A percentile compares a stretch with the other conserved stretches of the same genome.
Evolutionary conservation across 2,329 filamentous ascomycete species (phyloP).

Genomic region (Pseudogymnoascus sp.): DNA sequence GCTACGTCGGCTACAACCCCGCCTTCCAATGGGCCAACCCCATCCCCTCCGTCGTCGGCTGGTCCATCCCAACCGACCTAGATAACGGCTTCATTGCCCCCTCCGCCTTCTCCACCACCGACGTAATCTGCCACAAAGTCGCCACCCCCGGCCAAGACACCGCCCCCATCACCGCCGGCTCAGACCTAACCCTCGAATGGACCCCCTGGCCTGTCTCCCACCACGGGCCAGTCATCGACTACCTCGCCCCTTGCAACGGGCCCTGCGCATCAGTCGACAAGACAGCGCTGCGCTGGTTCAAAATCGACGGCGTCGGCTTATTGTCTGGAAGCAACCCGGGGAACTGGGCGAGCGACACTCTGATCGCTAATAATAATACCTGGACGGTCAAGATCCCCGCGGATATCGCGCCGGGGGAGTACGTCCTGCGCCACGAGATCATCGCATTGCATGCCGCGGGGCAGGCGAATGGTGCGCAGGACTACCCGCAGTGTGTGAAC

Average conservation of each 20-base stretch:
- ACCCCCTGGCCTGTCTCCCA: constrained; percentile 56
- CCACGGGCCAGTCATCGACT: constrained; percentile 32
- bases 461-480: constrained; percentile 34
- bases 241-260: constrained; percentile 28
- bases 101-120: constrained; percentile 35
- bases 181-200: constrained; percentile 51
- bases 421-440: constrained; percentile 36
- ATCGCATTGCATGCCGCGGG: constrained; percentile 36
- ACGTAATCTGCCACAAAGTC: constrained; percentile 55
- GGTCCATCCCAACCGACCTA: constrained; percentile 42
- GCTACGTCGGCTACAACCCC: constrained; percentile 25
- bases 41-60: constrained; percentile 32
- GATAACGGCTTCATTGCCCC: constrained; percentile 46
- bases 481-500: constrained; percentile 37
- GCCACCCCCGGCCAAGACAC: constrained; percentile 42
- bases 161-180: constrained; percentile 54
- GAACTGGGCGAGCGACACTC: constrained; percentile 33
- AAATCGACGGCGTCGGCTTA: constrained; percentile 33
- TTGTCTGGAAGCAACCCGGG: constrained; percentile 28
- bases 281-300: constrained; percentile 32
- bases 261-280: constrained; percentile 34
- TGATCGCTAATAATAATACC: constrained; percentile 34
- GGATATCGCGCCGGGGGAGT: constrained; percentile 32
- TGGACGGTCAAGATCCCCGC: constrained; percentile 35
- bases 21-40: constrained; percentile 19